phyloP scores from a whole-genome alignment of 176 grass and related monocot genomes.

The Echinochloa phyllopogon region DNA sequence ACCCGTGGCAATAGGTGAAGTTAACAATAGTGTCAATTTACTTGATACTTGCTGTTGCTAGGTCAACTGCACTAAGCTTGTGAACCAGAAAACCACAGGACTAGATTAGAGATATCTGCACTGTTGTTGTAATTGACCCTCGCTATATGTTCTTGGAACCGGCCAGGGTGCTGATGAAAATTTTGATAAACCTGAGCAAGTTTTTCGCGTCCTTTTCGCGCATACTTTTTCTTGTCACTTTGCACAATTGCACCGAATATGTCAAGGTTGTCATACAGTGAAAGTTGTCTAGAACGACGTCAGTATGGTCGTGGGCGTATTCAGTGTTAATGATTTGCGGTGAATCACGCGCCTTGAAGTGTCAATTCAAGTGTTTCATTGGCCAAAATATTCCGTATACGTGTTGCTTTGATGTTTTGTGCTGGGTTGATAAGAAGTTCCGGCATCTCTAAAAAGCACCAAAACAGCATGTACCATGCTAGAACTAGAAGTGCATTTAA shows the following conservation, averaged over 20 bases:
- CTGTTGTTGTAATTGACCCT: conserved; percentile 33
- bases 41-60: conserved; percentile 33
- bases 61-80: conserved; percentile 40
- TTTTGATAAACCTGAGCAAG: conserved; percentile 42
- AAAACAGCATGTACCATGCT: background rate
- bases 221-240: background rate
- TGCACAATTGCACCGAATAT: background rate
- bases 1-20: conserved; percentile 87
- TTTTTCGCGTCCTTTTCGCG: background rate
- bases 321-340: background rate
- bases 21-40: conserved; percentile 6
- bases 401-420: too few species aligned
- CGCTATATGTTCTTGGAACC: conserved; percentile 17
- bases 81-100: conserved; percentile 41
- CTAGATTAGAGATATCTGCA: conserved; percentile 51
- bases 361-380: too few species aligned
- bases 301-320: background rate
- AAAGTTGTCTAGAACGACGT: background rate
- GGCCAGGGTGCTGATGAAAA: conserved; percentile 24
- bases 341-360: background rate
- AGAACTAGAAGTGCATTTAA: too few species aligned
- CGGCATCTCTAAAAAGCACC: background rate
- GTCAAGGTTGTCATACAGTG: background rate
- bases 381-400: background rate
- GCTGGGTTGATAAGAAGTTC: background rate